A percentile compares a stretch with the other conserved stretches of the same genome.
phyloP scores from a whole-genome alignment of 768 basidiomycete genomes.

The Mycena belliarum region DNA sequence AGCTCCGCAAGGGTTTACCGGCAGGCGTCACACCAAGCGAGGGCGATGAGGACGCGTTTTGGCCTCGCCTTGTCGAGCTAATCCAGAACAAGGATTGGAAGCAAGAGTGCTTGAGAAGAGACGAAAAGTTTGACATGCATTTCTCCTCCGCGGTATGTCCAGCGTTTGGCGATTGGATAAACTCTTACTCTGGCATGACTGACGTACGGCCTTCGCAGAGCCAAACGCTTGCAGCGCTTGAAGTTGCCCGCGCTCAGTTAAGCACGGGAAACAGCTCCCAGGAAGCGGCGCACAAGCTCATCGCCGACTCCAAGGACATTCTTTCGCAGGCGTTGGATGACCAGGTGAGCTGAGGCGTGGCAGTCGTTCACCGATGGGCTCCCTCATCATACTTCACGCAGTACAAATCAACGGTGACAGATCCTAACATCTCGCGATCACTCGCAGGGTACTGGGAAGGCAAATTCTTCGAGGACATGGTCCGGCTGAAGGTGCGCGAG shows the following conservation, averaged over 20 bases:
- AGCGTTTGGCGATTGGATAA: constrained; percentile 30
- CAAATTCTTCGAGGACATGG: constrained; percentile 92
- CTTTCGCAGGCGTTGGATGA: constrained; percentile 72
- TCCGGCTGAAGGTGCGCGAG: constrained; percentile 77
- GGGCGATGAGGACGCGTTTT: constrained; percentile 53
- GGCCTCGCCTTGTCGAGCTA: constrained; percentile 55
- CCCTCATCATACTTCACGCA: constrained; percentile 32
- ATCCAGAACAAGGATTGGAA: constrained; percentile 64
- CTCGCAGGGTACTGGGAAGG: constrained; percentile 88
- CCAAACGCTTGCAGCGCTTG: constrained; percentile 53
- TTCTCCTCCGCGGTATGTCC: constrained; percentile 71
- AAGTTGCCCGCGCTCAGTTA: constrained; percentile 45
- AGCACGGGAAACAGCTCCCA: constrained; percentile 39
- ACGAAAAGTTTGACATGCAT: constrained; percentile 94
- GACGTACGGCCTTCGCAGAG: constrained; percentile 37
- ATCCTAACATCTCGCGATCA: constrained; percentile 81
- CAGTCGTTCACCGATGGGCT: constrained; percentile 3
- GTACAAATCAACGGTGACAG: constrained; percentile 79
- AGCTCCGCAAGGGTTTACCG: constrained; percentile 66
- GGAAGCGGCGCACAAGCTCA: constrained; percentile 54
- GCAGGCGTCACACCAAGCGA: constrained; percentile 44
- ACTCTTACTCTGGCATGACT: constrained; percentile 19
- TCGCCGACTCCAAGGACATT: constrained; percentile 78
- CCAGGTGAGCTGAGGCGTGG: constrained; percentile 49
- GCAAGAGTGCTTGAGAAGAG: constrained; percentile 66